Base-by-base conservation (phyloP, 495 filamentous ascomycete species). In the Beverwykella pulmonaria region DNA sequence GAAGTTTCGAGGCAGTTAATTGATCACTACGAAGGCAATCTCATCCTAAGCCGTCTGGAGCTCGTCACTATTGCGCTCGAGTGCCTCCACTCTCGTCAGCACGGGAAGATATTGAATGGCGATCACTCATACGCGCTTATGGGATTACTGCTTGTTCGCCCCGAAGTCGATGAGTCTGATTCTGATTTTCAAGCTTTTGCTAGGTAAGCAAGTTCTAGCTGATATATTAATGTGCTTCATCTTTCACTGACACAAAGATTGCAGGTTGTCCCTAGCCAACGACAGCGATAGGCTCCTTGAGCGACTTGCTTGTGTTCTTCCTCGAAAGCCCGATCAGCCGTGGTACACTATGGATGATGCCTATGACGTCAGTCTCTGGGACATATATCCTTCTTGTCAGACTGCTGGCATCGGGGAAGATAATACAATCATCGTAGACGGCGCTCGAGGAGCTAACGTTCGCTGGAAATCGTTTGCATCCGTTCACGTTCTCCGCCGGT, bases 101-200 rank as follows among this genome's bases (percentile, higher is more conserved):
- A 58, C n/a, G 47, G n/a, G 12, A 12, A 66, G 19, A 65, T 61
- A 12, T 34, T 69, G 0, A n/a, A 30, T 0, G 79, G 75, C 6
- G 81, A 83, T 53, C 67, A 74, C 10, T 66, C 76, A 14, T 83
- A 82, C 59, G 79, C 78, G 2, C 63, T 83, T 12, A 81, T 80
- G 78, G 77, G 79, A 5, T 74, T 83, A 12, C 68, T 81, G 5
- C 70, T 74, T 20, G 56, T 73, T 15, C 67, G 80, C 7, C 79
- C 76, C 0, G 26, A 62, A 19, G 67, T 75, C n/a, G 74, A 73
- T 55, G 59, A 50, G 26, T 70, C 68, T 12, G 81, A 83, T 52
- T 73, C 65, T 2, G 60, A 30, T 1, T 82, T 81, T 68, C 78
- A 82, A 65, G 79, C 79, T 22, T 77, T 83, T 30, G 79, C 81